phyloP scores from a whole-genome alignment of 2,329 filamentous ascomycete species.

The Karstenula rhodostoma region DNA sequence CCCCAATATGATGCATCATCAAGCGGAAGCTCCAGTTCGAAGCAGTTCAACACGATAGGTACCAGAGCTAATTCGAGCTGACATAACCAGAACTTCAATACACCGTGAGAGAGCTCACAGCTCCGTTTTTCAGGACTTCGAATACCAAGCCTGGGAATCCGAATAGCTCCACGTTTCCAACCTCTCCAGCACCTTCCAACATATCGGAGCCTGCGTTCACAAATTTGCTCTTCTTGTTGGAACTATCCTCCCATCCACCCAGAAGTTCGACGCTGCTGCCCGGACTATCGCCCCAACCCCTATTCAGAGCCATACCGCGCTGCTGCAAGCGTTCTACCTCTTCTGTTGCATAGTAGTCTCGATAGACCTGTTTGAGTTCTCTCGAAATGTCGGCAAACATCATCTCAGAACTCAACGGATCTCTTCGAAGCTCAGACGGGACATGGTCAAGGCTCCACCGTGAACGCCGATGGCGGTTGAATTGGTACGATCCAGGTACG shows the following conservation, averaged over 20 bases:
- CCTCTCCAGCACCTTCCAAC: conserved; percentile 57
- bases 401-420: conserved; percentile 75
- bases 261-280: conserved; percentile 80
- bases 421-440: conserved; percentile 52
- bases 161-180: conserved; percentile 83
- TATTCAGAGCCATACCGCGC: conserved; percentile 81
- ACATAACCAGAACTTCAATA: conserved; percentile 63
- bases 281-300: conserved; percentile 90
- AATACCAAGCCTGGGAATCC: conserved; percentile 95
- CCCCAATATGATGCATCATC: neutral
- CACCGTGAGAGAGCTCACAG: conserved; percentile 87
- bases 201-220: conserved; percentile 47
- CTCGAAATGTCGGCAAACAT: conserved; percentile 66
- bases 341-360: conserved; percentile 66
- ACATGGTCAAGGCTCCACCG: conserved; percentile 77
- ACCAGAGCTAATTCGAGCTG: too few relatives aligned
- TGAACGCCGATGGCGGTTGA: conserved; percentile 90
- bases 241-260: conserved; percentile 73
- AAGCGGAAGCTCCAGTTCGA: conserved; percentile 1
- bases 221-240: conserved; percentile 45
- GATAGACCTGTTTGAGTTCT: conserved; percentile 74
- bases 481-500: conserved; percentile 93
- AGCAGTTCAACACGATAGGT: neutral
- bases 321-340: conserved; percentile 63
- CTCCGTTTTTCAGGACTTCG: conserved; percentile 92